A percentile compares a stretch with the other conserved stretches of the same genome.
Evolutionary conservation across 2,329 filamentous ascomycete genomes (phyloP).

Genomic region (Camptophora hylomeconis): DNA sequence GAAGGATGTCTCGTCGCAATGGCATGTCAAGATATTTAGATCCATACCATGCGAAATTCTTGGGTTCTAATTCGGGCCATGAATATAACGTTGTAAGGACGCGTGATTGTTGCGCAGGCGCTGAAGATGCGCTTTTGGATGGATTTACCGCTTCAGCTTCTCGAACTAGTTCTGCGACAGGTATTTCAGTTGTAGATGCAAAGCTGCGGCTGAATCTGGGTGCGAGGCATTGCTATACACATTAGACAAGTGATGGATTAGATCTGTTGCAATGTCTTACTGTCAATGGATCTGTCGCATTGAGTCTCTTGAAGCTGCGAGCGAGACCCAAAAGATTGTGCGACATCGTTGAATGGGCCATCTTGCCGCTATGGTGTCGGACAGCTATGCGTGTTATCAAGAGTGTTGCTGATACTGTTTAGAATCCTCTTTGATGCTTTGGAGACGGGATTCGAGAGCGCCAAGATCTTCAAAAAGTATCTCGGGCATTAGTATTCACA

Average conservation of each 20-base stretch:
- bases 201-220: constrained; percentile 31
- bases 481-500: too few species aligned
- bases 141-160: constrained; percentile 17
- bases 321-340: constrained; percentile 13
- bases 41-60: constrained; percentile 63
- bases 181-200: constrained; percentile 33
- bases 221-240: constrained; percentile 32
- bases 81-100: constrained; percentile 77
- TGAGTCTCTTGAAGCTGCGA: constrained; percentile 12
- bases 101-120: constrained; percentile 13
- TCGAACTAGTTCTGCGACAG: constrained; percentile 9
- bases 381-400: too few species aligned
- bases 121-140: constrained; percentile 15
- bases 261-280: constrained; percentile 17
- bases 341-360: constrained; percentile 11
- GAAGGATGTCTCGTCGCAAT: constrained; percentile 78
- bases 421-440: too few species aligned
- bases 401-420: too few species aligned
- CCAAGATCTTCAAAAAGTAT: too few species aligned
- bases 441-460: too few species aligned
- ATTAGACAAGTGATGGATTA: constrained; percentile 5
- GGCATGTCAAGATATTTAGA: constrained; percentile 75
- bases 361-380: constrained; percentile 2
- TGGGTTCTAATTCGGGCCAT: constrained; percentile 81
- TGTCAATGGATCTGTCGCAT: constrained; percentile 25